phyloP scores from a whole-genome alignment of 345 rosid species.

The Ceriops tagal region DNA sequence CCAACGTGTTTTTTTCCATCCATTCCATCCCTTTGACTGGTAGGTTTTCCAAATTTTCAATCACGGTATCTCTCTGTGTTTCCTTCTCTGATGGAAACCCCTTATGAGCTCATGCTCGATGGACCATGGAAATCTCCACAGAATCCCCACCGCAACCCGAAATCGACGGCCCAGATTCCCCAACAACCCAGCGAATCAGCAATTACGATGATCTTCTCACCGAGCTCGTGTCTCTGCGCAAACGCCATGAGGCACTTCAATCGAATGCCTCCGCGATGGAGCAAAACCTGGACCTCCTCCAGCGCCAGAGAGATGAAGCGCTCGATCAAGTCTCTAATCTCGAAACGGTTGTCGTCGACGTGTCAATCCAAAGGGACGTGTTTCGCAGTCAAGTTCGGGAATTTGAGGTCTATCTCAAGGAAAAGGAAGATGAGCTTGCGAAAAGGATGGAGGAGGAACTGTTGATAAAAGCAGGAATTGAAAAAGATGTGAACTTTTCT shows the following conservation, averaged over 20 bases:
- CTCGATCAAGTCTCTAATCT: constrained; percentile 19
- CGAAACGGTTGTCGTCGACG: constrained; percentile 21
- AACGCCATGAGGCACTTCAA: constrained; percentile 26
- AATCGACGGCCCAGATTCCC: constrained; percentile 24
- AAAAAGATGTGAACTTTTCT: constrained; percentile 34
- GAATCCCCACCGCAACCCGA: constrained; percentile 19
- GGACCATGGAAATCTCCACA: constrained; percentile 44
- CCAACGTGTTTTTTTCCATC: constrained; percentile 18
- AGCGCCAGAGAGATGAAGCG: constrained; percentile 45
- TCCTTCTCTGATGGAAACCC: constrained; percentile 9
- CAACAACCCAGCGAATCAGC: constrained; percentile 3
- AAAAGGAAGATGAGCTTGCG: constrained; percentile 29
- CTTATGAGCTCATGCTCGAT: constrained; percentile 17
- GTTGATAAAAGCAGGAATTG: constrained; percentile 31
- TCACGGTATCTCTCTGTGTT: background rate
- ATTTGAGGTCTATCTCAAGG: constrained; percentile 26
- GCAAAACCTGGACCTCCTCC: constrained; percentile 25
- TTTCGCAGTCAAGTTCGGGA: constrained; percentile 30
- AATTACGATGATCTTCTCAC: constrained; percentile 28
- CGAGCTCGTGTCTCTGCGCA: constrained; percentile 40
- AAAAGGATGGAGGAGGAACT: constrained; percentile 29
- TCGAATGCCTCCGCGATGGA: constrained; percentile 32
- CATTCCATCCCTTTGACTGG: constrained; percentile 32
- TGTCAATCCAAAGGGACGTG: constrained; percentile 42
- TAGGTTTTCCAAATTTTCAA: constrained; percentile 18